Evolutionary conservation across 2,329 filamentous ascomycete genomes (phyloP), one percentile per base, ranked within the genome.

Genomic region (Pezicula rhizophila): DNA sequence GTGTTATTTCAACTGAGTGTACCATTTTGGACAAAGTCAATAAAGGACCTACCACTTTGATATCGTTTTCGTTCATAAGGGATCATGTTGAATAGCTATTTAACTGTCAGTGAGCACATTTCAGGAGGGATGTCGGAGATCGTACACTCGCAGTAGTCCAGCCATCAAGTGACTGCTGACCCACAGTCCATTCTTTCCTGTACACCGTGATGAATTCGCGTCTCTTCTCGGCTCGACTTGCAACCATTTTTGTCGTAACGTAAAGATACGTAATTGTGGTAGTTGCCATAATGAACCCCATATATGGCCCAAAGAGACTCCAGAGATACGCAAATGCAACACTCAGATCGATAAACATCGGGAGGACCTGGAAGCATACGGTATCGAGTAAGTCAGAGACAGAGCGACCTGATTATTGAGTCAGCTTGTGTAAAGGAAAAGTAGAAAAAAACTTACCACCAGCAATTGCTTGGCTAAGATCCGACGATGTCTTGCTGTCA

Each of bases 391-490:
- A 64, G 34, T 77, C 70, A 38, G 78, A 77, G 11, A 87, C 67
- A 2, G 79, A 74, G 37, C 75, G 70, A 0, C 81, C 28, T 31
- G 11, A 4, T 31, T 1, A 31, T 12, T 31, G 28, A 31, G 28
- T 31, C 28, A 31, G 28, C 7, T 31, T 31, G 28, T 10, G 8
- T 11, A 31, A 31, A 10, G 8, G 3, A 31, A 31, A 31, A 31
- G 7, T 31, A 10, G 8, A 10, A 11, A 31, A 31, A 10, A 31
- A 31, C 28, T 10, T 31, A 31, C 28, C 85, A 56, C 85, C 82
- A 45, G 77, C 72, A n/a, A 87, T 75, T 3, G 81, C 77, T 53
- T 80, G 77, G 62, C 82, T 78, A 0, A 88, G 70, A 52, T 85
- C 79, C 1, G 80, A 82, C 1, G 80, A 82, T 47, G 78, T 75